A percentile compares a stretch with the other conserved stretches of the same genome.
phyloP scores from a whole-genome alignment of 1,284 basidiomycete species.

The Ceratobasidium sp. region DNA sequence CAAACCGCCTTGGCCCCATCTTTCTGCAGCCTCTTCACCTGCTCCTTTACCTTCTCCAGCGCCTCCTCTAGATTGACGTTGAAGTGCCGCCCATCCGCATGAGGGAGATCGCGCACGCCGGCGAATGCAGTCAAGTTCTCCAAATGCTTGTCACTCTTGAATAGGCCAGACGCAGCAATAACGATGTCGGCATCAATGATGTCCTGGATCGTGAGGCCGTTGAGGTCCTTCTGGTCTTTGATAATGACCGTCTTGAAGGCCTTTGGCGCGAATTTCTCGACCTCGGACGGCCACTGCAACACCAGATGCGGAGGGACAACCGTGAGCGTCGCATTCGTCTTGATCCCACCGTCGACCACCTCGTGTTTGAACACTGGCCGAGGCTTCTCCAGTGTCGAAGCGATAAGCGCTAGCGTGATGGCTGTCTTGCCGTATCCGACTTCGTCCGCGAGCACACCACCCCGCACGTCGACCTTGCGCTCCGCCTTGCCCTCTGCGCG shows the following conservation, averaged over 20 bases:
- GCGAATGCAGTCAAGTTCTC: constrained; percentile 75
- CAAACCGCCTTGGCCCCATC: constrained; percentile 68
- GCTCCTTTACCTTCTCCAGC: constrained; percentile 63
- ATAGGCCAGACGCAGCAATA: constrained; percentile 84
- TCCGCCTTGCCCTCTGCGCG: constrained; percentile 89
- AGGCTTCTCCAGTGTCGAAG: constrained; percentile 66
- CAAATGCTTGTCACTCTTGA: constrained; percentile 78
- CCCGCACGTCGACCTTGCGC: constrained; percentile 75
- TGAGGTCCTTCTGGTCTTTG: constrained; percentile 74
- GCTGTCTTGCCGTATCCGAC: constrained; percentile 98
- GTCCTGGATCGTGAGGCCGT: constrained; percentile 74
- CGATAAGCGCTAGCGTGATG: constrained; percentile 88
- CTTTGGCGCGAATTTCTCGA: constrained; percentile 75
- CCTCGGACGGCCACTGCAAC: constrained; percentile 88
- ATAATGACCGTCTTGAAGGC: constrained; percentile 74
- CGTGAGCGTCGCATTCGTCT: constrained; percentile 78
- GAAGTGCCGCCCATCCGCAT: constrained; percentile 85
- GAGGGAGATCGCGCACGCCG: constrained; percentile 68
- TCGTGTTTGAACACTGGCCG: constrained; percentile 60
- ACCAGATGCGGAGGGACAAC: constrained; percentile 91
- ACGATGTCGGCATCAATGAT: constrained; percentile 85
- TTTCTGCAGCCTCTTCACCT: constrained; percentile 70
- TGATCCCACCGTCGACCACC: constrained; percentile 69
- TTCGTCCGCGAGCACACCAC: constrained; percentile 93
- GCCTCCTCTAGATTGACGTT: constrained; percentile 74